phyloP scores from a whole-genome alignment of 2,329 filamentous ascomycete species.

The Fusarium abutilonis region DNA sequence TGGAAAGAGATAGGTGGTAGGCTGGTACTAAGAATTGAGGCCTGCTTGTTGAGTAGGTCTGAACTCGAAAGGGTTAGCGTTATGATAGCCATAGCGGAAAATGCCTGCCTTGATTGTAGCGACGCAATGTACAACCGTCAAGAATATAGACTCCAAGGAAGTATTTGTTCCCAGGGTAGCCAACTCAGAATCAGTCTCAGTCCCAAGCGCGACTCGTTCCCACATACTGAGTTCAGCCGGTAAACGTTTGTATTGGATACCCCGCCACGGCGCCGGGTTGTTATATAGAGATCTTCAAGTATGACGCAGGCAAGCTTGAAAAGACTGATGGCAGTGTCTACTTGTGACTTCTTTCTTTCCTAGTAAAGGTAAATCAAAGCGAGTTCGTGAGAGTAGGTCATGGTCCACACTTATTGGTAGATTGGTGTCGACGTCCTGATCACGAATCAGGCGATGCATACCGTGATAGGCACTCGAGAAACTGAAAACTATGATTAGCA shows the following conservation, averaged over 20 bases:
- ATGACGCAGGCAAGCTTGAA: slow-evolving; percentile 43
- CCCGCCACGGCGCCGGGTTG: slow-evolving; percentile 40
- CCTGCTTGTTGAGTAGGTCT: no score
- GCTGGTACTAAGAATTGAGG: no score
- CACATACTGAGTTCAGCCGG: slow-evolving; percentile 43
- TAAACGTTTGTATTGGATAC: slow-evolving; percentile 36
- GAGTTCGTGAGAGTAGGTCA: slow-evolving; percentile 38
- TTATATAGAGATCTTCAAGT: slow-evolving; percentile 42
- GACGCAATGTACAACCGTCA: slow-evolving; percentile 31
- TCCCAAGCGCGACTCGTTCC: slow-evolving; percentile 22
- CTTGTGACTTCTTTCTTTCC: slow-evolving; percentile 42
- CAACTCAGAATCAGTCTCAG: slow-evolving; percentile 15
- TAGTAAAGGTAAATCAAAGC: slow-evolving; percentile 41
- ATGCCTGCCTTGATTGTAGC: no score
- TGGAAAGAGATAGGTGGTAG: no score
- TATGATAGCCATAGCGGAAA: no score
- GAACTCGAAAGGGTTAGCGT: no score
- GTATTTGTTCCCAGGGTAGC: neutral
- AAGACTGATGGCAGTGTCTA: slow-evolving; percentile 38
- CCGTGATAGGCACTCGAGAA: slow-evolving; percentile 43
- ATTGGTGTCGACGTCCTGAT: slow-evolving; percentile 44
- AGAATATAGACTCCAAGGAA: slow-evolving; percentile 17
- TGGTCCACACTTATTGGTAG: slow-evolving; percentile 41
- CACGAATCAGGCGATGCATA: slow-evolving; percentile 43
- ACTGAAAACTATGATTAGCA: neutral